Evolutionary conservation across 768 basidiomycete species (phyloP).

Genomic region (Trametes villosa): DNA sequence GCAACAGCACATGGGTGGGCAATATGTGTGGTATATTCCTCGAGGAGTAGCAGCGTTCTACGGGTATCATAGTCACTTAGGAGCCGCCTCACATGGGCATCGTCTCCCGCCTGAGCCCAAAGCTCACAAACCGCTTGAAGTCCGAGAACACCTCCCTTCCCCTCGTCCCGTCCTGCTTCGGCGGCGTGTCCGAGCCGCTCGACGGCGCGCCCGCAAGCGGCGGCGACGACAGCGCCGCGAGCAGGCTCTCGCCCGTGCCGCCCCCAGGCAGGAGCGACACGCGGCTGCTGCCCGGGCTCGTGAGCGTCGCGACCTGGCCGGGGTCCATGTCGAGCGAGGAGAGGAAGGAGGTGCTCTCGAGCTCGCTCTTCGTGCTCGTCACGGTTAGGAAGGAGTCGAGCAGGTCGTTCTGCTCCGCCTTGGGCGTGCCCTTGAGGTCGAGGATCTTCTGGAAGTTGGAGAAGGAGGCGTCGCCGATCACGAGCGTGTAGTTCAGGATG

Average conservation of each 20-base stretch:
- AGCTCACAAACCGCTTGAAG: conserved; percentile 85
- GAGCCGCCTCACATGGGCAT: conserved; percentile 20
- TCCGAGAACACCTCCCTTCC: conserved; percentile 88
- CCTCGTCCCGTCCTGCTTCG: conserved; percentile 48
- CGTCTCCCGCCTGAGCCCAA: conserved; percentile 78
- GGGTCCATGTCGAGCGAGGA: conserved; percentile 97
- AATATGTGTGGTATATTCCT: not conserved
- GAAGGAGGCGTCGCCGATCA: conserved; percentile 94
- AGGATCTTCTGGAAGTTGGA: conserved; percentile 99
- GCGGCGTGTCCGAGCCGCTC: conserved; percentile 55
- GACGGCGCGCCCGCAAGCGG: conserved; percentile 62
- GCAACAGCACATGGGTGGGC: no score
- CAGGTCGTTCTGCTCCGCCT: conserved; percentile 83
- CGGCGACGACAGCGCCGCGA: conserved; percentile 63
- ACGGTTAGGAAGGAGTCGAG: conserved; percentile 91
- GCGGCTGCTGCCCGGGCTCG: conserved; percentile 69
- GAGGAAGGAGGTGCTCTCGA: conserved; percentile 91
- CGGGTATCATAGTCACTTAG: not conserved
- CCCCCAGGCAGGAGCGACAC: conserved; percentile 50
- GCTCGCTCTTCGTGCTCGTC: conserved; percentile 89
- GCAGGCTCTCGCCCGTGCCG: conserved; percentile 56
- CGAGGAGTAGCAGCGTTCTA: not conserved
- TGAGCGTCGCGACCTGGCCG: conserved; percentile 52
- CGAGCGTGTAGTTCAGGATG: conserved; percentile 91
- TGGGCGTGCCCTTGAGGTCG: conserved; percentile 92